These are phyloP conservation scores for Beauveria scarabaeidicola DNA, from an alignment of 2,329 filamentous ascomycete species.

Conservation along the genomic window DNA sequence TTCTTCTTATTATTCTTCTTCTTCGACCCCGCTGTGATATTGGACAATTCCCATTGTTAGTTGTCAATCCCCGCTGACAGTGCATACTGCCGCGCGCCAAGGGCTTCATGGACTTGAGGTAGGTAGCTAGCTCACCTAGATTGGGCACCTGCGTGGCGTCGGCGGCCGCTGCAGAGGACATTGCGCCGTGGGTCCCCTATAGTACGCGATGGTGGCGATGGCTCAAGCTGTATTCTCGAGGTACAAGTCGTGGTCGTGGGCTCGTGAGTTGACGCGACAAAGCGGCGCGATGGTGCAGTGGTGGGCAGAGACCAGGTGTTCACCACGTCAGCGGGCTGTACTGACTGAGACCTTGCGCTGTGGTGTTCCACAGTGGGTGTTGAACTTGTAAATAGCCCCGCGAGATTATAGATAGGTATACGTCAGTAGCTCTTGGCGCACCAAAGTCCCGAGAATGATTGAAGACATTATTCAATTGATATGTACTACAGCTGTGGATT, in stretches of 20 bases:
- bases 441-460: not conserved
- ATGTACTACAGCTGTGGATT: not conserved
- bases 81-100: not conserved
- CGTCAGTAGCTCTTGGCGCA: not conserved
- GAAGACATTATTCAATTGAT: not conserved
- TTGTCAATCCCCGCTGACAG: not conserved
- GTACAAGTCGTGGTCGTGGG: constrained; percentile 16
- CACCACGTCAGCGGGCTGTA: not conserved
- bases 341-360: not conserved
- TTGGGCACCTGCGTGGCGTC: constrained; percentile 28
- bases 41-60: constrained; percentile 15
- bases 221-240: constrained; percentile 14
- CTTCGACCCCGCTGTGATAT: constrained; percentile 31
- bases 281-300: constrained; percentile 1
- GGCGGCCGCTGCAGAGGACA: constrained; percentile 31
- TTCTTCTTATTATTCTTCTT: constrained; percentile 55
- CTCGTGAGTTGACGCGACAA: constrained; percentile 8
- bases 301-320: constrained; percentile 4
- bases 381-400: not conserved
- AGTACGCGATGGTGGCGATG: not conserved
- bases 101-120: not conserved
- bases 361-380: not conserved
- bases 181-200: constrained; percentile 15
- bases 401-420: not conserved
- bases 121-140: constrained; percentile 30